Percentiles rank a stretch among this genome's conserved stretches.
Evolutionary conservation across 306 rosid species (phyloP).

Genomic region (peach (Prunus persica)): DNA sequence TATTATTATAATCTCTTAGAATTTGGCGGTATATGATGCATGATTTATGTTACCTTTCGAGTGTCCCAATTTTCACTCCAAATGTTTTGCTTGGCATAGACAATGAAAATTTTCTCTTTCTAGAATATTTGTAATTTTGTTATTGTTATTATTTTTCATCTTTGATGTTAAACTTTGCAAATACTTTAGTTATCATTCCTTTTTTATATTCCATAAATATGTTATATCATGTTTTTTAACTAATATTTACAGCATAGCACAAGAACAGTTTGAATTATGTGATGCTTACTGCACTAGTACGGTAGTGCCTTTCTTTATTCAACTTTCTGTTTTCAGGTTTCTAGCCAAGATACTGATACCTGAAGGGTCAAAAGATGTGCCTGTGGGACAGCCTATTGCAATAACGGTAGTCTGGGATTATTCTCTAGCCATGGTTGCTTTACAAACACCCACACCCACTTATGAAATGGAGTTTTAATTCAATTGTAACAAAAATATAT

Average conservation of each 20-base stretch:
- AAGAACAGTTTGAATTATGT: conserved; percentile 10
- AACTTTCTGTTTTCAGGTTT: conserved; percentile 42
- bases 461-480: neutral
- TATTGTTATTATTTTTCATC: neutral
- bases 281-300: conserved; percentile 17
- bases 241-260: conserved; percentile 2
- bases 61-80: neutral
- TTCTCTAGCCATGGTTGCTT: conserved; percentile 12
- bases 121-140: neutral
- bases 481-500: neutral
- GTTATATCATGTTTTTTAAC: neutral
- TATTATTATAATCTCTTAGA: neutral
- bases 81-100: conserved; percentile 6
- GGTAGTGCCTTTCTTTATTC: conserved; percentile 19
- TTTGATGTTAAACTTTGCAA: neutral
- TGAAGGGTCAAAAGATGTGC: conserved; percentile 88
- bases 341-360: conserved; percentile 92
- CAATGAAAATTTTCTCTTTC: neutral
- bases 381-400: conserved; percentile 90
- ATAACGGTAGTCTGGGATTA: conserved; percentile 53
- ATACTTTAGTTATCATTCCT: neutral
- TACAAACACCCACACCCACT: neutral
- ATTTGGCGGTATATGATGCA: neutral
- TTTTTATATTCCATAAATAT: neutral
- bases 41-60: neutral